A percentile compares a stretch with the other conserved stretches of the same genome.
phyloP scores from a whole-genome alignment of 495 filamentous ascomycete species.

The Clohesyomyces aquaticus region DNA sequence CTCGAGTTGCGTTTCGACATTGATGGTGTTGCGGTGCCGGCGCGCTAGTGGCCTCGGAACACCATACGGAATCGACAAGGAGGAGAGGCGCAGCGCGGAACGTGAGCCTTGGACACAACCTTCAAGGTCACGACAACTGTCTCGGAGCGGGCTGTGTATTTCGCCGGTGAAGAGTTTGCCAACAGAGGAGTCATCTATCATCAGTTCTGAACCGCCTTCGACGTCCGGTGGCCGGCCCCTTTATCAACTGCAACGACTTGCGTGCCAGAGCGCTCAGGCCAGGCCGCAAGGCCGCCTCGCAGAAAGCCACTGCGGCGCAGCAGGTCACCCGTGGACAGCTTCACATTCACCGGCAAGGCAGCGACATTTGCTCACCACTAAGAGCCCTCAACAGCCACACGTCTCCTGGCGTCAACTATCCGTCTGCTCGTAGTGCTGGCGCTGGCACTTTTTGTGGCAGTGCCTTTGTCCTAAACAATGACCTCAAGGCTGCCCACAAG shows the following conservation, averaged over 20 bases:
- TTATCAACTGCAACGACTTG: constrained; percentile 20
- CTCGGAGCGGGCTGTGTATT: constrained; percentile 26
- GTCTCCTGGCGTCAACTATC: constrained; percentile 9
- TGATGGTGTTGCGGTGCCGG: too few relatives aligned
- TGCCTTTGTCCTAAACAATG: constrained; percentile 24
- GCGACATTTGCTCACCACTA: constrained; percentile 18
- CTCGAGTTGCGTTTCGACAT: too few relatives aligned
- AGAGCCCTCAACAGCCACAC: not conserved
- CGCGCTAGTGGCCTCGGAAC: too few relatives aligned
- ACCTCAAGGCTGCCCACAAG: constrained; percentile 23
- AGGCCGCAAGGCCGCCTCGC: constrained; percentile 14
- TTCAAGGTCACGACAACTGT: not conserved
- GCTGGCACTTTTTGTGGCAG: constrained; percentile 4
- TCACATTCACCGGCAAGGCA: constrained; percentile 17
- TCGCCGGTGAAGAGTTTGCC: constrained; percentile 13
- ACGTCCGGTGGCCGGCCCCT: constrained; percentile 21
- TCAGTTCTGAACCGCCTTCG: constrained; percentile 1
- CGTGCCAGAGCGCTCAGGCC: not conserved
- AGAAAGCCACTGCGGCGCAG: too few relatives aligned
- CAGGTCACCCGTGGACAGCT: constrained; percentile 11
- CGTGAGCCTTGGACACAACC: not conserved
- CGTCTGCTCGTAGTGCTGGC: too few relatives aligned
- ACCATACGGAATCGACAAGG: not conserved
- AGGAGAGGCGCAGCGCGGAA: constrained; percentile 4
- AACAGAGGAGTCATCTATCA: constrained; percentile 4